Evolutionary conservation across 176 grass and related monocot species (phyloP).

Genomic region (Oryza meyeriana): DNA sequence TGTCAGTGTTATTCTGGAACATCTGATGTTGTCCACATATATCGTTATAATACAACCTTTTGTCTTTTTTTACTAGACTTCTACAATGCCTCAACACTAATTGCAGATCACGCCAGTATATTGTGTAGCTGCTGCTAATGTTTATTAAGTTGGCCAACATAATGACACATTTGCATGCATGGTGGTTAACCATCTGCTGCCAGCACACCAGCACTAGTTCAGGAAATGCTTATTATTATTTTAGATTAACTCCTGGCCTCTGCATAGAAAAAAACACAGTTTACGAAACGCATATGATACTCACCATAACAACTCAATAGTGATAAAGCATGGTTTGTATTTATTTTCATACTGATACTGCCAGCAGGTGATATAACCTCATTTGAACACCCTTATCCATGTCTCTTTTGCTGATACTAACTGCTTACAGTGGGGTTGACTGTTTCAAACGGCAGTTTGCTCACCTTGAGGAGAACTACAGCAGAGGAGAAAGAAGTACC

Average conservation of each 20-base stretch:
- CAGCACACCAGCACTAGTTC: background rate
- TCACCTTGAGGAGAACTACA: slow-evolving; percentile 79
- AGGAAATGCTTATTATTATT: background rate
- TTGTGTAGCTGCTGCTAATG: no score
- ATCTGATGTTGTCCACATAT: no score
- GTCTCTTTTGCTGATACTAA: slow-evolving; percentile 17
- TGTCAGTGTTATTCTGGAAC: no score
- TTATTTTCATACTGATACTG: slow-evolving; percentile 4
- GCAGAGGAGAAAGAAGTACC: slow-evolving; percentile 60
- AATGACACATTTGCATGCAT: no score
- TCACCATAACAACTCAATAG: background rate
- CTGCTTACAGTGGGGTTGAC: slow-evolving; percentile 66
- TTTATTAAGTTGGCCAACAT: no score
- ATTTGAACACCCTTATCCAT: background rate
- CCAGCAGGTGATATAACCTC: slow-evolving; percentile 18
- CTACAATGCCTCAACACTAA: no score
- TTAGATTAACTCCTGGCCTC: background rate
- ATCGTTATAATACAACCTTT: no score
- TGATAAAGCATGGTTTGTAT: slow-evolving; percentile 4
- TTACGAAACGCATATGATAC: background rate
- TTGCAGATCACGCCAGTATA: no score
- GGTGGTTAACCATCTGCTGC: background rate
- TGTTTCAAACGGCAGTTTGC: slow-evolving; percentile 85
- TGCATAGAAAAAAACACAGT: background rate
- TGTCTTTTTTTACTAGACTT: no score